Conservation (phyloP, 1,284 basidiomycete genomes). For the Malassezia japonica region DNA sequence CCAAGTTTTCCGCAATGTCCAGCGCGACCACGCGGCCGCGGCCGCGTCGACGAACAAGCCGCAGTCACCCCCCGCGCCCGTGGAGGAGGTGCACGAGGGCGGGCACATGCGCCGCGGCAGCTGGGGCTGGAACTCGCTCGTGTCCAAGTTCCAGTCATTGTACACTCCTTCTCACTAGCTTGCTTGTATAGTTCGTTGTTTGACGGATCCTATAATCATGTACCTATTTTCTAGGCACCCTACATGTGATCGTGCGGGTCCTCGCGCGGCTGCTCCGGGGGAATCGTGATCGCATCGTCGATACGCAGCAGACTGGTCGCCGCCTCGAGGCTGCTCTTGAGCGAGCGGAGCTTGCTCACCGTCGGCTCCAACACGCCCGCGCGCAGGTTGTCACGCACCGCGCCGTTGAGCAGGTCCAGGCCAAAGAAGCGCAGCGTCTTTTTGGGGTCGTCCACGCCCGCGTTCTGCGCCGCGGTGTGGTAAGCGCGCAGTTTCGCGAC, state of each 20-base stretch:
- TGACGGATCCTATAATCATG: too few species aligned
- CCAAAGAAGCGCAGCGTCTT: slow-evolving; percentile 89
- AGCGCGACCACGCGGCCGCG: background rate
- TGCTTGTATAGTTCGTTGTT: background rate
- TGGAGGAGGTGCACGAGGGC: background rate
- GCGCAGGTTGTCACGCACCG: slow-evolving; percentile 85
- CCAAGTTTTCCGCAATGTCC: background rate
- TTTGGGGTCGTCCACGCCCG: slow-evolving; percentile 83
- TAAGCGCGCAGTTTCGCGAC: slow-evolving; percentile 94
- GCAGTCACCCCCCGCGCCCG: too few species aligned
- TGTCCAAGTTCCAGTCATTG: slow-evolving; percentile 4
- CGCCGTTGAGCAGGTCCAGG: slow-evolving; percentile 83
- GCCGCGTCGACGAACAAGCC: too few species aligned
- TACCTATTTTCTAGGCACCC: too few species aligned
- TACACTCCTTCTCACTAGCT: background rate
- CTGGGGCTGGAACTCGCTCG: slow-evolving; percentile 6
- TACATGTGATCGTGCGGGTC: slow-evolving; percentile 47
- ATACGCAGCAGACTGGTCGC: slow-evolving; percentile 89
- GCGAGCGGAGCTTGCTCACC: slow-evolving; percentile 86
- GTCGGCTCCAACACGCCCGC: slow-evolving; percentile 94
- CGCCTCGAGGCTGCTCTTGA: slow-evolving; percentile 94
- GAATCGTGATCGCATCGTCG: slow-evolving; percentile 59
- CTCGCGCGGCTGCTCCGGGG: slow-evolving; percentile 38
- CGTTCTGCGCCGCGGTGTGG: slow-evolving; percentile 81
- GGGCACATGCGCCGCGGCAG: slow-evolving; percentile 1